phyloP scores from a whole-genome alignment of 2,329 filamentous ascomycete genomes.

The Exophiala calicioides region DNA sequence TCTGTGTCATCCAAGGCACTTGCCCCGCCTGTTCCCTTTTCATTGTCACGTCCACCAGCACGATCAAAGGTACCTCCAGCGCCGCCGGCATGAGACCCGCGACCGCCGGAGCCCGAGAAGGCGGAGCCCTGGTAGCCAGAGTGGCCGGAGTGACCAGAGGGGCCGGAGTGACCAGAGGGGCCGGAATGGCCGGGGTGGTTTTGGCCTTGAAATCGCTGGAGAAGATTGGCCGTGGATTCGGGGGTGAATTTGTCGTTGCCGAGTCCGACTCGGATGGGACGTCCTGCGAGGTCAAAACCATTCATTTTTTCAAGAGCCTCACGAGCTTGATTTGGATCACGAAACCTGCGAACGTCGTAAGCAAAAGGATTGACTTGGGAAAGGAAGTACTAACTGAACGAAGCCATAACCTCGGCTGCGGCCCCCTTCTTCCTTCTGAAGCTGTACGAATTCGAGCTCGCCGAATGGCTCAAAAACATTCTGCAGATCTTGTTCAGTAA shows the following conservation, averaged over 20 bases:
- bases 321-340: conserved; percentile 84
- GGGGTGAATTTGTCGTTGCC: conserved; percentile 99
- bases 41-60: conserved; percentile 81
- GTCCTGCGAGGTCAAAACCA: conserved; percentile 94
- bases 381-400: conserved; percentile 74
- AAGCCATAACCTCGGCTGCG: conserved; percentile 96
- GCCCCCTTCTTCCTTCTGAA: conserved; percentile 92
- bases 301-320: conserved; percentile 99
- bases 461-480: conserved; percentile 98
- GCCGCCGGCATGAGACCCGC: conserved; percentile 77
- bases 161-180: no score
- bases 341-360: conserved; percentile 64
- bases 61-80: conserved; percentile 77
- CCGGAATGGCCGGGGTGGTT: conserved; percentile 69
- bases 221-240: conserved; percentile 88
- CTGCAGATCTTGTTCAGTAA: conserved; percentile 92
- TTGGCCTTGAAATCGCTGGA: conserved; percentile 87
- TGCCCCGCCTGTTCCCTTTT: conserved; percentile 82
- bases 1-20: conserved; percentile 97
- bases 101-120: conserved; percentile 86
- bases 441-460: conserved; percentile 93
- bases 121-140: conserved; percentile 77
- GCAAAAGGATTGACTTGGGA: neutral
- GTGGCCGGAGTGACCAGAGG: no score
- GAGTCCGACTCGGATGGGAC: conserved; percentile 96